phyloP scores from a whole-genome alignment of 164 flowering plant species.

The Houttuynia cordata region DNA sequence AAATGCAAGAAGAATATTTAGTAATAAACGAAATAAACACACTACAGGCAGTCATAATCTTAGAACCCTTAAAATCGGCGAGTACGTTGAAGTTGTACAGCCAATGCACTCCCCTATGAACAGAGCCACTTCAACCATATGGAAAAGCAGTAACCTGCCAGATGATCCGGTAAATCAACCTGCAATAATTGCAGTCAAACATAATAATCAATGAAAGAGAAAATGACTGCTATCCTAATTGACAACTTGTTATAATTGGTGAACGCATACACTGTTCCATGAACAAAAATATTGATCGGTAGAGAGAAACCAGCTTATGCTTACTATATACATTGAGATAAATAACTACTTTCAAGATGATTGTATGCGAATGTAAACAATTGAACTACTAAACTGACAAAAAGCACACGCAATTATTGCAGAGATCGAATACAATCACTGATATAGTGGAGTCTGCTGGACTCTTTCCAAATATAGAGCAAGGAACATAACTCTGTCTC shows the following conservation, averaged over 20 bases:
- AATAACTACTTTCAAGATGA: too few relatives aligned
- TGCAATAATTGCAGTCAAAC: slow-evolving; percentile 18
- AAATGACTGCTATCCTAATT: not conserved
- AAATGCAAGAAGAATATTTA: too few relatives aligned
- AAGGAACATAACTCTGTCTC: too few relatives aligned
- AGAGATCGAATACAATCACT: too few relatives aligned
- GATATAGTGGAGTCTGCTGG: too few relatives aligned
- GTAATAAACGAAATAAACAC: too few relatives aligned
- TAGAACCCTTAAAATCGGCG: not conserved
- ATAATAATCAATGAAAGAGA: slow-evolving; percentile 5
- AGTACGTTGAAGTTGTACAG: not conserved
- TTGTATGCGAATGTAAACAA: too few relatives aligned
- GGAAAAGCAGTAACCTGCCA: slow-evolving; percentile 55
- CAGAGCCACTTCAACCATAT: slow-evolving; percentile 65
- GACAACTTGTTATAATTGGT: not conserved
- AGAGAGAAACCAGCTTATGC: slow-evolving; percentile 72
- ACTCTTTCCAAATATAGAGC: too few relatives aligned
- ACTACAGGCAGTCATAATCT: not conserved
- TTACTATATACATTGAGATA: too few relatives aligned
- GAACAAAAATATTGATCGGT: slow-evolving; percentile 58
- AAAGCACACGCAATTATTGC: too few relatives aligned
- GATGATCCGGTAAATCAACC: slow-evolving; percentile 81
- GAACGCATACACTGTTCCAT: slow-evolving; percentile 62
- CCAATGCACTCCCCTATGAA: not conserved
- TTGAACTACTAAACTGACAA: too few relatives aligned